Conservation (phyloP, 495 filamentous ascomycete species). For the Trypethelium eluteriae region DNA sequence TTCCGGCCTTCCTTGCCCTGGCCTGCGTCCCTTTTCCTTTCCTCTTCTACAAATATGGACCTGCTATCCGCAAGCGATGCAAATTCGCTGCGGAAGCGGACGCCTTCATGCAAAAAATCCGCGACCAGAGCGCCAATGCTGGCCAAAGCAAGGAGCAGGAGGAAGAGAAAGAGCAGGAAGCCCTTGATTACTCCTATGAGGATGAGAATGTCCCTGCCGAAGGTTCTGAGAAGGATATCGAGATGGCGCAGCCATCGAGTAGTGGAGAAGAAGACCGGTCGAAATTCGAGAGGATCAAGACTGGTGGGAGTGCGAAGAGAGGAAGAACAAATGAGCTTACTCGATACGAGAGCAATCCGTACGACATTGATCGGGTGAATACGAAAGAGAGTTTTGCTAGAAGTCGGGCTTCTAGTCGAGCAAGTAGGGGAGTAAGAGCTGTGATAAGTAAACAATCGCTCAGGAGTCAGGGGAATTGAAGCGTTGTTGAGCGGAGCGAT, state of each 20-base stretch:
- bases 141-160: slow-evolving; percentile 16
- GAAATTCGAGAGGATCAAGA: slow-evolving; percentile 33
- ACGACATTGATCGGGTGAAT: slow-evolving; percentile 36
- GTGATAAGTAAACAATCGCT: neutral
- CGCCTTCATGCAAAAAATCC: slow-evolving; percentile 41
- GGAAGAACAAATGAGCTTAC: neutral
- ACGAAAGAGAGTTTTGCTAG: slow-evolving; percentile 33
- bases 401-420: slow-evolving; percentile 4
- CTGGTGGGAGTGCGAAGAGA: slow-evolving; percentile 17
- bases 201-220: slow-evolving; percentile 14
- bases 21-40: slow-evolving; percentile 72
- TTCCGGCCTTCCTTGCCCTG: slow-evolving; percentile 71
- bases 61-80: slow-evolving; percentile 56
- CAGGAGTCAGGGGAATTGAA: slow-evolving; percentile 10
- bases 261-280: slow-evolving; percentile 9
- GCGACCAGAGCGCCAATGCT: slow-evolving; percentile 20
- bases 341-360: slow-evolving; percentile 34
- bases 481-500: too few relatives aligned
- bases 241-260: slow-evolving; percentile 5
- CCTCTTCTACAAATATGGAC: slow-evolving; percentile 72
- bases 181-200: slow-evolving; percentile 32
- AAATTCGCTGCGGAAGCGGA: slow-evolving; percentile 67
- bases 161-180: slow-evolving; percentile 30
- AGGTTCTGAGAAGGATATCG: neutral
- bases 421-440: neutral